These are phyloP conservation scores for Paecilomyces sp. DNA, from an alignment of 2,329 filamentous ascomycete species.

Conservation along the genomic window DNA sequence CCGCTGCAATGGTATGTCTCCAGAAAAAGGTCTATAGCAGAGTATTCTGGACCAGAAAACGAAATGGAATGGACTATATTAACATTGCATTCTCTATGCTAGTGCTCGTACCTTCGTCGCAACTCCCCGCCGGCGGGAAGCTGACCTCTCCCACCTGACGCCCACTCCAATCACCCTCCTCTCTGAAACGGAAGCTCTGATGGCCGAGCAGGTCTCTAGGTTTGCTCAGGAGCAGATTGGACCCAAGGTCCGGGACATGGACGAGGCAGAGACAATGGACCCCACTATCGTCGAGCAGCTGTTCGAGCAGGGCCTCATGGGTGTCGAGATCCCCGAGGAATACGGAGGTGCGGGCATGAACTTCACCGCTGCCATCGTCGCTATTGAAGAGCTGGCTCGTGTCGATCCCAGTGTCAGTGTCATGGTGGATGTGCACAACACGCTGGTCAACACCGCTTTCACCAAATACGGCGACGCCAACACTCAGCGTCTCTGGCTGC, in stretches of 20 bases:
- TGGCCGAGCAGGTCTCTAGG: constrained; percentile 83
- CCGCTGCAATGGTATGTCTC: constrained; percentile 34
- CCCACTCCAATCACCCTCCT: constrained; percentile 91
- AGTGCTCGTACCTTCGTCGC: constrained; percentile 53
- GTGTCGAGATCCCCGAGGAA: constrained; percentile 94
- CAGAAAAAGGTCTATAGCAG: neutral
- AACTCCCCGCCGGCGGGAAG: constrained; percentile 48
- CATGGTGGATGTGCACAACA: constrained; percentile 96
- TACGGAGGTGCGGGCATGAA: constrained; percentile 97
- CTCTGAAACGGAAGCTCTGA: constrained; percentile 80
- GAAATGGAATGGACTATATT: neutral
- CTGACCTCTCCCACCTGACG: constrained; percentile 66
- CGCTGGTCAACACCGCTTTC: constrained; percentile 88
- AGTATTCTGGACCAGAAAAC: neutral
- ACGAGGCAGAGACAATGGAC: constrained; percentile 94
- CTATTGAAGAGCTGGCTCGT: constrained; percentile 91
- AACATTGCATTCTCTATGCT: neutral
- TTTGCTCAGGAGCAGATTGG: constrained; percentile 85
- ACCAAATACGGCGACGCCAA: constrained; percentile 73
- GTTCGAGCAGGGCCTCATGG: constrained; percentile 97
- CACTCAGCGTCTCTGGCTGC: constrained; percentile 79
- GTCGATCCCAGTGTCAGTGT: constrained; percentile 94
- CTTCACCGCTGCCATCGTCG: constrained; percentile 92
- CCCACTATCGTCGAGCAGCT: constrained; percentile 78
- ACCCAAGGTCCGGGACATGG: constrained; percentile 93